Evolutionary conservation across 441 rosid species (phyloP).

Genomic region (Euphorbia corollata): DNA sequence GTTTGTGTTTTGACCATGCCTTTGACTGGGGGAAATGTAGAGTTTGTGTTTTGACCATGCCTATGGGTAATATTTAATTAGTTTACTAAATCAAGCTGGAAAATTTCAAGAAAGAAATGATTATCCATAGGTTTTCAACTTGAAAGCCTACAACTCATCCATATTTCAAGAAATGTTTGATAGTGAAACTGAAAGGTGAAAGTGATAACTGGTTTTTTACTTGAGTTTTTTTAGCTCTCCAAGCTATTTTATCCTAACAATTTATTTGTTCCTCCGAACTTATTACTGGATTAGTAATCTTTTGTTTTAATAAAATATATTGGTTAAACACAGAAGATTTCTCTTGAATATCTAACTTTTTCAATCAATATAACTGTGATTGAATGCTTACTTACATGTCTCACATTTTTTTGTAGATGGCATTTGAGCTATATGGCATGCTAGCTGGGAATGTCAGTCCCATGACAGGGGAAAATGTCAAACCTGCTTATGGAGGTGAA

Average conservation of each 20-base stretch:
- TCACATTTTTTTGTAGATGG: constrained; percentile 53
- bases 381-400: constrained; percentile 14
- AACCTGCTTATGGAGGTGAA: constrained; percentile 95
- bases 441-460: constrained; percentile 96
- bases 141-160: neutral
- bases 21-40: neutral
- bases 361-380: constrained; percentile 2
- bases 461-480: constrained; percentile 89
- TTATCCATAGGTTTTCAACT: neutral
- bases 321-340: neutral
- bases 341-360: neutral
- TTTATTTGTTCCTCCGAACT: neutral
- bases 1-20: neutral
- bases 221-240: neutral
- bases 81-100: constrained; percentile 1
- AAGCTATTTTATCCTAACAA: neutral
- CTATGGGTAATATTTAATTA: neutral
- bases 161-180: neutral
- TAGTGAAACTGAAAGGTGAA: neutral
- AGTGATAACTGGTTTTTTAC: neutral
- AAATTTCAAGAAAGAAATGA: constrained; percentile 8
- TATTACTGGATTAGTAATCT: neutral
- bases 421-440: constrained; percentile 92
- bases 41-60: neutral
- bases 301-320: neutral